Conservation (phyloP, 495 filamentous ascomycete genomes). For the Penicillium lagena region DNA sequence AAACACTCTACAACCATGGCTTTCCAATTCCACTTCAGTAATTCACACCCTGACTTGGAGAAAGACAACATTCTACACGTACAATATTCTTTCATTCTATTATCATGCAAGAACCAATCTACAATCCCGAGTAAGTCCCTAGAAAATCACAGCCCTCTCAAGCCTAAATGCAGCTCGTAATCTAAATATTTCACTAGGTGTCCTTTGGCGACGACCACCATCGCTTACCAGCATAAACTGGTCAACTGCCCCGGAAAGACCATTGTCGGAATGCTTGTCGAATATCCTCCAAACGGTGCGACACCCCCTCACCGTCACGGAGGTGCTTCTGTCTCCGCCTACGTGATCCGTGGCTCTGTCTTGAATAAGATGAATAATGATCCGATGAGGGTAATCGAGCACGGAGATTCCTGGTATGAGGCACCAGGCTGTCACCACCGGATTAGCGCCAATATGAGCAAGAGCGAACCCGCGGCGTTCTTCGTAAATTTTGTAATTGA, state of each 20-base stretch:
- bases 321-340: conserved; percentile 24
- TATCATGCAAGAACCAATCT: conserved; percentile 17
- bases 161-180: conserved; percentile 6
- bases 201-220: conserved; percentile 19
- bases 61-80: too few relatives aligned
- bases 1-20: too few relatives aligned
- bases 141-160: not conserved
- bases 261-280: conserved; percentile 25
- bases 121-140: conserved; percentile 9
- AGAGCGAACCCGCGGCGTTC: conserved; percentile 22
- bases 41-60: too few relatives aligned
- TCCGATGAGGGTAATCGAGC: conserved; percentile 13
- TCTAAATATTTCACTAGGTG: too few relatives aligned
- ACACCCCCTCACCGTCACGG: conserved; percentile 38
- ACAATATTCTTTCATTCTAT: too few relatives aligned
- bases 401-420: conserved; percentile 32
- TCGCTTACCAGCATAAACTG: conserved; percentile 24
- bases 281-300: conserved; percentile 29
- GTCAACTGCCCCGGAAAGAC: conserved; percentile 25
- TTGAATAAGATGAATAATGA: conserved; percentile 40
- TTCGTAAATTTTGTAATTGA: conserved; percentile 28
- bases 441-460: conserved; percentile 32
- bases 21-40: too few relatives aligned
- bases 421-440: conserved; percentile 39
- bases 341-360: conserved; percentile 22